Evolutionary conservation across 306 rosid species (phyloP).

Genomic region (Inga leiocalycina): DNA sequence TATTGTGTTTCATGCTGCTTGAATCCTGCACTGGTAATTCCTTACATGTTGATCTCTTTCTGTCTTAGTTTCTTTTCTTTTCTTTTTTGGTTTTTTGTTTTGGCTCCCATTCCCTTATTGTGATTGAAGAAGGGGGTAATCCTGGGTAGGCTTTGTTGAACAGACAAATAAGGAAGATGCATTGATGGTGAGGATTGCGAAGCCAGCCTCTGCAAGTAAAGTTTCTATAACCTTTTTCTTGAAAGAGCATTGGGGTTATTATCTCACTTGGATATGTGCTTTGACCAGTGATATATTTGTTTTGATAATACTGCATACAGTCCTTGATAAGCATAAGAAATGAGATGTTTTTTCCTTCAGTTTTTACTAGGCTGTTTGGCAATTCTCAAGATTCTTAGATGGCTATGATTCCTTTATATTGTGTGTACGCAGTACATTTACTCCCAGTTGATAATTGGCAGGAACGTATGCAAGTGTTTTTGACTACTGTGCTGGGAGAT

Average conservation of each 20-base stretch:
- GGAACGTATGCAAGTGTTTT: conserved; percentile 77
- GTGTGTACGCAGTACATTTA: background rate
- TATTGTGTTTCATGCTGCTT: conserved; percentile 96
- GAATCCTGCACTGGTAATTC: conserved; percentile 71
- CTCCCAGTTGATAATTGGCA: conserved; percentile 39
- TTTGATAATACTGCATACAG: conserved; percentile 18
- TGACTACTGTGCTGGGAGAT: conserved; percentile 87
- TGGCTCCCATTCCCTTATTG: conserved; percentile 7
- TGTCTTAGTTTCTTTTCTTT: background rate
- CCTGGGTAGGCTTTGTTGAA: conserved; percentile 21
- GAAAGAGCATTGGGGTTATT: background rate
- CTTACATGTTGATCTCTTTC: conserved; percentile 1
- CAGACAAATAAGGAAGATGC: conserved; percentile 66
- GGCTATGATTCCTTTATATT: background rate
- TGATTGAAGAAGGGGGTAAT: conserved; percentile 4
- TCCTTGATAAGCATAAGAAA: conserved; percentile 29
- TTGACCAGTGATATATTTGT: background rate
- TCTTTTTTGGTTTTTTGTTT: background rate
- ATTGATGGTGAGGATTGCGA: conserved; percentile 67
- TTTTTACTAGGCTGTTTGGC: conserved; percentile 23
- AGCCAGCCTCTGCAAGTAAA: conserved; percentile 81
- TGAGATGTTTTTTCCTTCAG: background rate
- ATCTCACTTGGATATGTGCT: conserved; percentile 15
- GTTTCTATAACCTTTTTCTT: conserved; percentile 27
- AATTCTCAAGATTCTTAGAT: conserved; percentile 16